Evolutionary conservation across 176 grass and related monocot species (phyloP).

Genomic region (Cenchrus americanus): DNA sequence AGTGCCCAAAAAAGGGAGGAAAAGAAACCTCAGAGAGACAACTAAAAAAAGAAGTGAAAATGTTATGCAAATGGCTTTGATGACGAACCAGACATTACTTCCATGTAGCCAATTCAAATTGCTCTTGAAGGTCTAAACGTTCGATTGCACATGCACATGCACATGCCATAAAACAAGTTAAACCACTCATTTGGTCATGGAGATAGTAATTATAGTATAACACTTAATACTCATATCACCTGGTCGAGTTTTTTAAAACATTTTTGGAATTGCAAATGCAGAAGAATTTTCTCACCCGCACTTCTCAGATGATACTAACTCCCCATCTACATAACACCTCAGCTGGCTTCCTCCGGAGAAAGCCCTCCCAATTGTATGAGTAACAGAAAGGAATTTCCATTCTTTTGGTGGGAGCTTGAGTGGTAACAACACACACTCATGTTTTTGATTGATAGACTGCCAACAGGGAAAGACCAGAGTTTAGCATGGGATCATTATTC

Average conservation of each 20-base stretch:
- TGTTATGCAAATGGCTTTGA: neutral
- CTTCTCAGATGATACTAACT: slow-evolving; percentile 78
- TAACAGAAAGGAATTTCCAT: slow-evolving; percentile 89
- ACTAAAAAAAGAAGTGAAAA: too few relatives aligned
- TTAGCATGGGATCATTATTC: slow-evolving; percentile 24
- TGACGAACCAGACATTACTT: neutral
- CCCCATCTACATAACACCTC: slow-evolving; percentile 76
- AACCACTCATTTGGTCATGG: neutral
- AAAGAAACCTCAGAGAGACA: too few relatives aligned
- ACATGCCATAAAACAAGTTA: too few relatives aligned
- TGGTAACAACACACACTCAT: slow-evolving; percentile 71
- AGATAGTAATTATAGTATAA: neutral
- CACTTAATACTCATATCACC: too few relatives aligned
- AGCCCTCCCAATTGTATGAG: slow-evolving; percentile 86
- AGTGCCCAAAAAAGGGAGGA: too few relatives aligned
- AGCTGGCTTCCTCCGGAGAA: slow-evolving; percentile 89
- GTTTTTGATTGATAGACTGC: slow-evolving; percentile 85
- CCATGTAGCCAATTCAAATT: neutral
- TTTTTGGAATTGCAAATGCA: slow-evolving; percentile 16
- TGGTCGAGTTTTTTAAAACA: neutral
- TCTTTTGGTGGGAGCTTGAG: slow-evolving; percentile 70
- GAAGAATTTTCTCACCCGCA: slow-evolving; percentile 62
- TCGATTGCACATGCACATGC: neutral
- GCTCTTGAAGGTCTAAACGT: neutral
- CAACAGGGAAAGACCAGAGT: slow-evolving; percentile 35